Evolutionary conservation across 1,139 yeast species (phyloP).

Genomic region (Sugiyamaella sp.): DNA sequence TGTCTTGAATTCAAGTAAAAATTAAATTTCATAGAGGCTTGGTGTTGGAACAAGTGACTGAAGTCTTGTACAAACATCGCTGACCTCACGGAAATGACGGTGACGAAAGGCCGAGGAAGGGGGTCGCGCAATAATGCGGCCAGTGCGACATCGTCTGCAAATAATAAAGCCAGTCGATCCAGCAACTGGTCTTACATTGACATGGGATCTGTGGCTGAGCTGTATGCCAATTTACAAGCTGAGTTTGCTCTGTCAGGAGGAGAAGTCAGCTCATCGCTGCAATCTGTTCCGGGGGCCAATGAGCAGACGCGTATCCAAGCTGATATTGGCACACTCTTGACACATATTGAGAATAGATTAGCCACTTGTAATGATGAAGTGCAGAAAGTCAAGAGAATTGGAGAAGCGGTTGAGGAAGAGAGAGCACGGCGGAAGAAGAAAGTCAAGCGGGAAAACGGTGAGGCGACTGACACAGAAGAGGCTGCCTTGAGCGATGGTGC

Average conservation of each 20-base stretch:
- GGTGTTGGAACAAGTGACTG: neutral
- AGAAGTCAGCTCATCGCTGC: slow-evolving; percentile 17
- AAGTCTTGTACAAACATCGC: no score
- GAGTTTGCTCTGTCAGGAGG: slow-evolving; percentile 17
- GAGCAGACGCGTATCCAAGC: slow-evolving; percentile 22
- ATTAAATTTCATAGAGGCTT: neutral
- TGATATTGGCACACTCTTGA: slow-evolving; percentile 15
- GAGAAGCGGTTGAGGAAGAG: slow-evolving; percentile 16
- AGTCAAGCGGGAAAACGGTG: slow-evolving; percentile 13
- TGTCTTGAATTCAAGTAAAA: neutral
- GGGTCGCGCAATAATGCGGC: slow-evolving; percentile 12
- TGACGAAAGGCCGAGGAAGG: slow-evolving; percentile 17
- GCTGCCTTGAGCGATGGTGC: neutral
- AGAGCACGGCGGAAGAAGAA: slow-evolving; percentile 9
- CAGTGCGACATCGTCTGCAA: slow-evolving; percentile 11
- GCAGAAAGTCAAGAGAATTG: slow-evolving; percentile 16
- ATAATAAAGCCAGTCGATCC: slow-evolving; percentile 8
- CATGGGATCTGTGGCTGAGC: slow-evolving; percentile 11
- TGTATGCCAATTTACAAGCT: slow-evolving; percentile 19
- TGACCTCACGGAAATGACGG: slow-evolving; percentile 17
- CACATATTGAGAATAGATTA: slow-evolving; percentile 16
- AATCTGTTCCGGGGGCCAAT: slow-evolving; percentile 16
- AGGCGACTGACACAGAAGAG: neutral
- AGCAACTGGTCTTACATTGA: slow-evolving; percentile 9
- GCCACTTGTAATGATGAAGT: slow-evolving; percentile 18